Base-by-base conservation (phyloP, 2,329 filamentous ascomycete species). In the Fusarium aywerte region DNA sequence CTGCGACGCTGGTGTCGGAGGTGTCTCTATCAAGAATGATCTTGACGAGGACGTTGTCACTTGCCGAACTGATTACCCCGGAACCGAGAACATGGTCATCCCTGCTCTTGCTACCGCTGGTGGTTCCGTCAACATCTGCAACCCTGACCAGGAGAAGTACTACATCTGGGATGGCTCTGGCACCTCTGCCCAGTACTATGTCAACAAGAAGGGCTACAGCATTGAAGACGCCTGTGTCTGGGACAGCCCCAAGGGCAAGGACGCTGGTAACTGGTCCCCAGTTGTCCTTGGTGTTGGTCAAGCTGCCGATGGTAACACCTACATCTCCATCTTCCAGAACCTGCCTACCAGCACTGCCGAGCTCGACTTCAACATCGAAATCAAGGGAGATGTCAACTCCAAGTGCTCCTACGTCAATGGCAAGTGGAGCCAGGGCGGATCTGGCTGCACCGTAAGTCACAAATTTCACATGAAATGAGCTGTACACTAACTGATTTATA, bases 41-140 rank as follows among this genome's bases (percentile, higher is more conserved):
- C 84, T 97, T 32, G 75, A 79, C 48, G 76, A 86, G 35, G 80
- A 85, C 40, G 90, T 92, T 27, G 86, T 90, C 42, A 86, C 97
- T 71, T 99, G 96, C 88, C 93, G 93, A 79, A 98, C 96, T 69
- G 93, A 97, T 79, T 99, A 99, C 81, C 96, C 96, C 65, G 95
- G 93, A 76, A 93, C 89, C 60, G 96, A 99, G 83, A 85, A 85
- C 73, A 95, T 97, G 89, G 92, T 91, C 54, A 86, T 98, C 60
- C 92, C 95, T 43, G 81, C 94, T 44, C 80, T 87, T 58, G 84
- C 90, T 40, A 69, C 79, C 7, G 80, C 91, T 51, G 91, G 91
- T 60, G 74, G 80, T 47, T 85, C 80, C 25, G 81, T 87, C 62
- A 80, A 83, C 33, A 81, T 99, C 68, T 92, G 92, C 76, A 95